These are phyloP conservation scores for Kwoniella sp. DNA, from an alignment of 768 basidiomycete species.

Conservation along the genomic window DNA sequence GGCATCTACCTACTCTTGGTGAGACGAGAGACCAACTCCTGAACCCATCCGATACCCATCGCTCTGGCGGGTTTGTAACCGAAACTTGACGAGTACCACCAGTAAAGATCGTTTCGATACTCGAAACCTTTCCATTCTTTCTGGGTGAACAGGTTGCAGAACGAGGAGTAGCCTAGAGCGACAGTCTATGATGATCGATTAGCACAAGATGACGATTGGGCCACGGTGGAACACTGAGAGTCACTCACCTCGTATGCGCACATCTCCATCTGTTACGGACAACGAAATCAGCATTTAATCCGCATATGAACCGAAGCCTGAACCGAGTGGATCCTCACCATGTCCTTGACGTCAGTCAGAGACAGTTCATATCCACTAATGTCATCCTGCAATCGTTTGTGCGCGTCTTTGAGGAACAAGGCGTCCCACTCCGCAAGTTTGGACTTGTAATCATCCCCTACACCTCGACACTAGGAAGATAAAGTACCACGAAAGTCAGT, in stretches of 20 bases:
- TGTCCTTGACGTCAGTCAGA: slow-evolving; percentile 44
- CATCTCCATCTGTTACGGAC: slow-evolving; percentile 42
- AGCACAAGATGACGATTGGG: no score
- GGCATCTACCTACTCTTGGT: slow-evolving; percentile 41
- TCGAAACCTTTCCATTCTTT: slow-evolving; percentile 93
- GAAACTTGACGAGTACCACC: slow-evolving; percentile 66
- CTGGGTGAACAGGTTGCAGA: slow-evolving; percentile 85
- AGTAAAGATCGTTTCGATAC: slow-evolving; percentile 62
- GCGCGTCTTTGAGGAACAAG: slow-evolving; percentile 72
- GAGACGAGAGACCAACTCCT: slow-evolving; percentile 52
- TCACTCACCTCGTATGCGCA: slow-evolving; percentile 52
- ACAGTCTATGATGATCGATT: slow-evolving; percentile 63
- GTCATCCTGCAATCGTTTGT: slow-evolving; percentile 62
- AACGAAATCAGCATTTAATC: not conserved
- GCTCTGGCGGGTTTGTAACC: slow-evolving; percentile 75
- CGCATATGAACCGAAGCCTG: not conserved
- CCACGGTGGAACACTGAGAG: no score
- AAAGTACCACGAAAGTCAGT: no score
- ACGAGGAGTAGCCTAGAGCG: slow-evolving; percentile 84
- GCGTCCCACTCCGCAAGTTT: slow-evolving; percentile 64
- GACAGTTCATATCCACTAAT: slow-evolving; percentile 46
- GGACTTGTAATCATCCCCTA: slow-evolving; percentile 13
- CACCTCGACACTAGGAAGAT: slow-evolving; percentile 56
- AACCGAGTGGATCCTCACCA: slow-evolving; percentile 30
- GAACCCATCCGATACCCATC: slow-evolving; percentile 54